Conservation (phyloP, 2,329 filamentous ascomycete species). For the Aspergillus novoparasiticus region DNA sequence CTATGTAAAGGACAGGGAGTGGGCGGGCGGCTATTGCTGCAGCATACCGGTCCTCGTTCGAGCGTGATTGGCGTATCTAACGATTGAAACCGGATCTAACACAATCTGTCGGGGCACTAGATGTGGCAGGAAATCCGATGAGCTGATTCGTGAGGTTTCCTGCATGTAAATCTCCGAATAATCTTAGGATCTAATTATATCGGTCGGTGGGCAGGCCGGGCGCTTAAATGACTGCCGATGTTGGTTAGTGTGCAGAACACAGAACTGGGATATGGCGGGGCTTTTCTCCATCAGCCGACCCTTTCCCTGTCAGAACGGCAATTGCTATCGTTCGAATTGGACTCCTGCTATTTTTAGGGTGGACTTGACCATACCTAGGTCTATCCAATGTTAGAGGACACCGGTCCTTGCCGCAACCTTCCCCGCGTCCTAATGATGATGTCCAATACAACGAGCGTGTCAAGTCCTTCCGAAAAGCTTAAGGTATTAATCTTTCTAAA, state of each 20-base stretch:
- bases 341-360: not conserved
- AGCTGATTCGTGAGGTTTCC: slow-evolving; percentile 4
- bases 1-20: slow-evolving; percentile 31
- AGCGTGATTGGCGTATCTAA: slow-evolving; percentile 16
- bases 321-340: not conserved
- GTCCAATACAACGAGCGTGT: not conserved
- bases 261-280: slow-evolving; percentile 16
- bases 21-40: slow-evolving; percentile 22
- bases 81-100: slow-evolving; percentile 2
- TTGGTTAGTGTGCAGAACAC: slow-evolving; percentile 31
- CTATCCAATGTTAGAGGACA: not conserved
- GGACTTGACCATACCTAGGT: not conserved
- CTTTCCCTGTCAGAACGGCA: not conserved
- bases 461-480: not conserved
- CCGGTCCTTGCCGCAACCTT: not conserved
- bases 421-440: not conserved
- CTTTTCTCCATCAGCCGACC: slow-evolving; percentile 1
- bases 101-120: not conserved
- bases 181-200: slow-evolving; percentile 25
- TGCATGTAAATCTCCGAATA: slow-evolving; percentile 21
- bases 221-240: slow-evolving; percentile 25
- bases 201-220: slow-evolving; percentile 10
- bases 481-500: not conserved
- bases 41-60: slow-evolving; percentile 2
- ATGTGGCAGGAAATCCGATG: not conserved